phyloP scores from a whole-genome alignment of 257 asterid species.

The Solanum chiquidenum region DNA sequence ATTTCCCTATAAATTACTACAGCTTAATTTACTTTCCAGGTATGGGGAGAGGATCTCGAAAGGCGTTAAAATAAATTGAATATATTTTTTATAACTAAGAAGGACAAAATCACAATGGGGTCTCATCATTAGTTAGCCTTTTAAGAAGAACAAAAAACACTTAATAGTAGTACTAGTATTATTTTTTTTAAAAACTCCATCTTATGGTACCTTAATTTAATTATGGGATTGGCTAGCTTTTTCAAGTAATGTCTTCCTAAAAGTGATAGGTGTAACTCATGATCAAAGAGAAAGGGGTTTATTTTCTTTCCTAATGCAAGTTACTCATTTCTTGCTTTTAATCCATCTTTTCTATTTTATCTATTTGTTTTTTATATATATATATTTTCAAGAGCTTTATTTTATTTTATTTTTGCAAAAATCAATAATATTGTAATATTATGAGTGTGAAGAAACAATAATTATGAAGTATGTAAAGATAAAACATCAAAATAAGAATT shows the following conservation, averaged over 20 bases:
- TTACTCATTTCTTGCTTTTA: neutral
- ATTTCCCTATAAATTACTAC: neutral
- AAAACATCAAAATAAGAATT: neutral
- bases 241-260: neutral
- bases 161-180: neutral
- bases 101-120: neutral
- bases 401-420: neutral
- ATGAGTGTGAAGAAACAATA: neutral
- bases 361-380: neutral
- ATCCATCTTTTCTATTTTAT: neutral
- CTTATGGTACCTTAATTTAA: neutral
- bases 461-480: neutral
- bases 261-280: neutral
- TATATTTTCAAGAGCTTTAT: neutral
- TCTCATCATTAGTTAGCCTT: slow-evolving; percentile 9
- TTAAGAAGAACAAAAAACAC: neutral
- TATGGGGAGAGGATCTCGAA: neutral
- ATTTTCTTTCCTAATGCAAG: neutral
- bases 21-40: neutral
- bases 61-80: neutral
- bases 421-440: neutral
- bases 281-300: neutral
- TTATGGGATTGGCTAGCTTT: neutral
- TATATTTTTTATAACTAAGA: neutral
- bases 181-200: neutral